A percentile compares a stretch with the other conserved stretches of the same genome.
Evolutionary conservation across 257 asterid genomes (phyloP).

Genomic region (Ocimum tenuiflorum): DNA sequence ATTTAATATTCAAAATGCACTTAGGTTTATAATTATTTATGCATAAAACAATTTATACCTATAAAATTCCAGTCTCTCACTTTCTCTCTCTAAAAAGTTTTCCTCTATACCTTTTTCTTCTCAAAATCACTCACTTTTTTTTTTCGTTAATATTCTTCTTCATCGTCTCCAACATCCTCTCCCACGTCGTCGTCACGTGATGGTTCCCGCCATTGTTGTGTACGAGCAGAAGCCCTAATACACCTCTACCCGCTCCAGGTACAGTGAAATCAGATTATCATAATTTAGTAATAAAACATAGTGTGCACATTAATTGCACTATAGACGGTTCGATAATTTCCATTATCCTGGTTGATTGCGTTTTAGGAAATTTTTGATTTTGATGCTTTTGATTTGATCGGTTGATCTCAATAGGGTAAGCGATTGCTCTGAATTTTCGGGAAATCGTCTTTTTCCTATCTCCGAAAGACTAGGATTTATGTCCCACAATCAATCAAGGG

Average conservation of each 20-base stretch:
- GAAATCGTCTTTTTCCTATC: neutral
- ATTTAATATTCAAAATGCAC: too few relatives aligned
- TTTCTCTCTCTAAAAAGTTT: neutral
- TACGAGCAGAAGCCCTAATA: conserved; percentile 39
- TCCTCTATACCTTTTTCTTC: neutral
- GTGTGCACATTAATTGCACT: neutral
- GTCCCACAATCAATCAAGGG: conserved; percentile 44
- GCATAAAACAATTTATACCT: neutral
- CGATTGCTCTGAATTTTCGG: conserved; percentile 21
- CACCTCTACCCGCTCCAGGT: conserved; percentile 31
- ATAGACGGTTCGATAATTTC: conserved; percentile 11
- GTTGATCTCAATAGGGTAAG: conserved; percentile 38
- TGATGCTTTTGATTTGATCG: conserved; percentile 31
- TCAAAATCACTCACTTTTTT: neutral
- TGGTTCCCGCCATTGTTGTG: conserved; percentile 44
- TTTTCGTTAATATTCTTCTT: neutral
- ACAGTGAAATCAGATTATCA: neutral
- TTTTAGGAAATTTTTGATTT: conserved; percentile 5
- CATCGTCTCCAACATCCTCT: neutral
- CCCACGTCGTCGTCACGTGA: conserved; percentile 12
- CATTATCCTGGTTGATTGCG: conserved; percentile 1
- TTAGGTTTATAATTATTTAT: too few relatives aligned
- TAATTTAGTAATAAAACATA: neutral
- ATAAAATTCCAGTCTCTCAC: neutral
- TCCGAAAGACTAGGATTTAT: conserved; percentile 29